A percentile compares a stretch with the other conserved stretches of the same genome.
Conservation (phyloP, 176 grass and related monocot genomes). For the Dactylis glomerata region DNA sequence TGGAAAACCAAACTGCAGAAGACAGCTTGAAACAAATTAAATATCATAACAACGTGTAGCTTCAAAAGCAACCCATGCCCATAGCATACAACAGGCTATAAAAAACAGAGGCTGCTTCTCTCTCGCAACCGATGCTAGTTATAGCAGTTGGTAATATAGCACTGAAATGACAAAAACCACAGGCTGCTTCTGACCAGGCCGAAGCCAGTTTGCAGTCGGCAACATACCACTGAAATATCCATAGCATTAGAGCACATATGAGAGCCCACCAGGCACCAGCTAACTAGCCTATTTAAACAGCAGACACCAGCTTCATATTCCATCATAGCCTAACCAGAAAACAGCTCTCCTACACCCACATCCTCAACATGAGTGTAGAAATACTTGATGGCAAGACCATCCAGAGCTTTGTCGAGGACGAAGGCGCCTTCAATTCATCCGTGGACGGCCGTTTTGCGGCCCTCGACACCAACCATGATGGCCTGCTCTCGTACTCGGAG, state of each 20-base stretch:
- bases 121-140: not conserved
- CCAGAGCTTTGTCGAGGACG: slow-evolving; percentile 68
- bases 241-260: not conserved
- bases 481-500: slow-evolving; percentile 64
- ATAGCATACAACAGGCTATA: not conserved
- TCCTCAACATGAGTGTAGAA: slow-evolving; percentile 69
- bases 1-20: not conserved
- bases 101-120: not conserved
- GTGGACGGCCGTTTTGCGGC: slow-evolving; percentile 51
- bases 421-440: slow-evolving; percentile 46
- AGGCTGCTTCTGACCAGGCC: not conserved
- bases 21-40: not conserved
- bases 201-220: not conserved
- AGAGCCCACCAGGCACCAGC: not conserved
- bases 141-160: not conserved
- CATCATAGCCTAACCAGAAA: slow-evolving; percentile 1
- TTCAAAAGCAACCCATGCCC: not conserved
- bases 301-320: not conserved
- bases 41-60: not conserved
- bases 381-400: slow-evolving; percentile 61
- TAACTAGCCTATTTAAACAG: not conserved
- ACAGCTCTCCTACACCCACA: not conserved
- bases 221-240: not conserved
- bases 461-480: slow-evolving; percentile 58
- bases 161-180: slow-evolving; percentile 12